Percentiles rank a stretch among this genome's conserved stretches.
Evolutionary conservation across 441 rosid species (phyloP).

Genomic region (Biscutella laevigata): DNA sequence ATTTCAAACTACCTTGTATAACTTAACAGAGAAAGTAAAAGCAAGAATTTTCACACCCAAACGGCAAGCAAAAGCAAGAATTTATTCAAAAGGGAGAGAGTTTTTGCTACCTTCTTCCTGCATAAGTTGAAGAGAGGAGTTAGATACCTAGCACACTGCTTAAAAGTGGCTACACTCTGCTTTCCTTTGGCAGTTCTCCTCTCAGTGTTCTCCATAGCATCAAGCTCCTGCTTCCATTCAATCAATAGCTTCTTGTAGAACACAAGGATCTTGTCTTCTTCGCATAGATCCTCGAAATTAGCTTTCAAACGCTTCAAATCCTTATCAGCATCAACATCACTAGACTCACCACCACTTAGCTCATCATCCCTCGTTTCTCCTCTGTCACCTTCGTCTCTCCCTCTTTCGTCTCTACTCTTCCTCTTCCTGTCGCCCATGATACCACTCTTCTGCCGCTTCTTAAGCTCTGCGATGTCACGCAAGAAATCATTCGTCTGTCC

Average conservation of each 20-base stretch:
- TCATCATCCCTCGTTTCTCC: conserved; percentile 56
- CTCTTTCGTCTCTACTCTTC: conserved; percentile 65
- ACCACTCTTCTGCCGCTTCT: conserved; percentile 74
- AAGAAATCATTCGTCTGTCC: conserved; percentile 82
- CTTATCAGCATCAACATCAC: conserved; percentile 60
- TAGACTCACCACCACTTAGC: conserved; percentile 58
- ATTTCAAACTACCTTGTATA: background rate
- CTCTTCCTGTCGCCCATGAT: conserved; percentile 51
- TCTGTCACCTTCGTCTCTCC: conserved; percentile 47
- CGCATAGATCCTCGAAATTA: conserved; percentile 64
- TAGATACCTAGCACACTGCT: conserved; percentile 80
- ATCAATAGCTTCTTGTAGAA: conserved; percentile 68
- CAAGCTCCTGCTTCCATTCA: conserved; percentile 80
- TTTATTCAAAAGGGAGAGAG: background rate
- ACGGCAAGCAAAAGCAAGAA: conserved; percentile 8
- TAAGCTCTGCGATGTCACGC: conserved; percentile 65
- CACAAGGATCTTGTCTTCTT: conserved; percentile 73
- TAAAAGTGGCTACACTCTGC: conserved; percentile 67
- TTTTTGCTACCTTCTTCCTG: conserved; percentile 60
- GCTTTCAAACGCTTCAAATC: conserved; percentile 70
- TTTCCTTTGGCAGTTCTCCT: conserved; percentile 80
- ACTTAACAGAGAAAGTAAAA: background rate
- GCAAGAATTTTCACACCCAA: background rate
- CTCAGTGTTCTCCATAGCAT: conserved; percentile 54
- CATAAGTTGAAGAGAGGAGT: conserved; percentile 77